Evolutionary conservation across 306 rosid genomes (phyloP), one percentile per base, ranked within the genome.

Genomic region (Aeschynomene evenia): DNA sequence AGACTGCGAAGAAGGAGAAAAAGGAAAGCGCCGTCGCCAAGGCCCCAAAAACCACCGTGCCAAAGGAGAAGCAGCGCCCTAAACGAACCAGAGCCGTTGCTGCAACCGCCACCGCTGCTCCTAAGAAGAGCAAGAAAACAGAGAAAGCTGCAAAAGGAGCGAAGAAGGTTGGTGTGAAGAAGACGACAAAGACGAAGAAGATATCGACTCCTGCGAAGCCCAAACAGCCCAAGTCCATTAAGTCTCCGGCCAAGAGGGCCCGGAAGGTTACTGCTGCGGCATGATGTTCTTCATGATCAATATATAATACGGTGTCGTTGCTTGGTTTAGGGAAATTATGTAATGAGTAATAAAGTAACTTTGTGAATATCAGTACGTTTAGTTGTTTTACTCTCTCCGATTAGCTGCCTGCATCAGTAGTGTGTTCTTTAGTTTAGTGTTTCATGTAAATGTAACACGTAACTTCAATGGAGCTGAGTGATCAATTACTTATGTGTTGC

Each of bases 201-300:
- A 59, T 89, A 2, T 14, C 78, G 1, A 75, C 79, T 0, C 55
- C 87, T n/a, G 75, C 77, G 11, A 89, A 88, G 82, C 96, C 94
- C 1, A 92, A 92, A 19, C 92, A 84, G 83, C 92, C 89, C 2
- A 92, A 81, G 64, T 86, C 96, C 6, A 78, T 93, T 6, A 88
- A 58, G 79, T 80, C 87, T 15, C 81, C 93, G 13, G 51, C 79
- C 13, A 90, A 86, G 90, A 83, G 87, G 80, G 64, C 85, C 2
- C 81, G 82, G 68, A 93, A 70, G 63, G 73, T 78, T 4, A 60
- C 26, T 40, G 90, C 73, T 11, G 42, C 59, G 7, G 70, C 66
- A 0, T 77, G 76, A 69, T 24, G 20, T 5, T 16, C n/a, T 40
- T 37, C 14, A 37, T 37, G 16, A 22, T 52, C 7, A 13, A n/a